Conservation (phyloP, 177 flowering plant species). For the Vitis hybrid region DNA sequence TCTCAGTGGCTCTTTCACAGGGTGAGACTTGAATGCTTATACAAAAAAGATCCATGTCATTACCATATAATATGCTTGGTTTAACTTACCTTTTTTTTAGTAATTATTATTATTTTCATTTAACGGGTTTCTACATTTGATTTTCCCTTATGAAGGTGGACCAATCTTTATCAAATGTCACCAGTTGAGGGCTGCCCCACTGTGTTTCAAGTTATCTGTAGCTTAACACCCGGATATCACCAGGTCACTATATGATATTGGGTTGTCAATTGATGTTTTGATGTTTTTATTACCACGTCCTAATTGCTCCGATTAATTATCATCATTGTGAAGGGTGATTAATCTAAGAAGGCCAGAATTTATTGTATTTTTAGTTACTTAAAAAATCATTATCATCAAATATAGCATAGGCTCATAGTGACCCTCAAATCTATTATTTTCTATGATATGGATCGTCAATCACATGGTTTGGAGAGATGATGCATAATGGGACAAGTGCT, state of each 20-base stretch:
- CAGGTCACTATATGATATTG: conserved; percentile 41
- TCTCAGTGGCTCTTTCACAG: conserved; percentile 48
- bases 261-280: background rate
- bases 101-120: background rate
- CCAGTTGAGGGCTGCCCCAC: conserved; percentile 92
- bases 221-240: conserved; percentile 59
- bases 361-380: too few species aligned
- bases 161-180: conserved; percentile 54
- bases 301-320: too few species aligned
- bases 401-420: too few species aligned
- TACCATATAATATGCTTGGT: background rate
- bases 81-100: background rate
- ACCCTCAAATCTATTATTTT: too few species aligned
- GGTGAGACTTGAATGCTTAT: conserved; percentile 29
- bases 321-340: too few species aligned
- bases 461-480: too few species aligned
- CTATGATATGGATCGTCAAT: too few species aligned
- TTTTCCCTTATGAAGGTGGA: conserved; percentile 46
- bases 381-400: too few species aligned
- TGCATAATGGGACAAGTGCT: too few species aligned
- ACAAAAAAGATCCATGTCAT: background rate
- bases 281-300: background rate
- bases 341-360: too few species aligned
- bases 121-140: background rate
- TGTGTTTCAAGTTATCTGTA: conserved; percentile 76